Conservation (phyloP, 225 moss, liverwort and hornwort genomes). For the Asterella californica region DNA sequence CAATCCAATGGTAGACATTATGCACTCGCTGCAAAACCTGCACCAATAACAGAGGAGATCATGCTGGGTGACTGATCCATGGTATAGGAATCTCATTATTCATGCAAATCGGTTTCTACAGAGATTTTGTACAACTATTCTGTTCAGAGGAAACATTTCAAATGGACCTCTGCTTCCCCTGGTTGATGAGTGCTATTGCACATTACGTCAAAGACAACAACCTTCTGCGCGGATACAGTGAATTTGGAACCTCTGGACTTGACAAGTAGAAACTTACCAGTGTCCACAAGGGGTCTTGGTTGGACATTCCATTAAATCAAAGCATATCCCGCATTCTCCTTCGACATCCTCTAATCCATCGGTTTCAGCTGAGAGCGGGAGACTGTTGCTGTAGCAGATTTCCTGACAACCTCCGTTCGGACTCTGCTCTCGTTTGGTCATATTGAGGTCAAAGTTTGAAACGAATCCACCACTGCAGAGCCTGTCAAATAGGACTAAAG, state of each 20-base stretch:
- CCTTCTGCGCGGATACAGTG: too few relatives aligned
- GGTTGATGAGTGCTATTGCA: not conserved
- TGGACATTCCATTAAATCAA: conserved; percentile 95
- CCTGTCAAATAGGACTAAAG: conserved; percentile 35
- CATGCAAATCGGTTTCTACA: not conserved
- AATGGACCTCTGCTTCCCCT: not conserved
- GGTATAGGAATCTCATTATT: not conserved
- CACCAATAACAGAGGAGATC: conserved; percentile 17
- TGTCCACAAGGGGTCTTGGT: conserved; percentile 93
- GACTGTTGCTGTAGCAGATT: conserved; percentile 29
- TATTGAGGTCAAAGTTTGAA: conserved; percentile 81
- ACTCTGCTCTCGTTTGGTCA: conserved; percentile 70
- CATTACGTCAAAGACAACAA: not conserved
- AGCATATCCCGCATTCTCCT: conserved; percentile 94
- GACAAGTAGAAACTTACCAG: conserved; percentile 43
- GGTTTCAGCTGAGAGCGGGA: conserved; percentile 37
- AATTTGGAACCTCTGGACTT: not conserved
- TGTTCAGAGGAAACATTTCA: not conserved
- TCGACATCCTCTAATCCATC: conserved; percentile 65
- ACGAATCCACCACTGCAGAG: conserved; percentile 99
- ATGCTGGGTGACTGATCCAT: not conserved
- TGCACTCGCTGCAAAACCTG: conserved; percentile 99
- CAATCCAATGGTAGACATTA: conserved; percentile 83
- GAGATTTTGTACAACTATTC: not conserved
- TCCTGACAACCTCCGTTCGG: conserved; percentile 26